These are phyloP conservation scores for Podospora australis DNA, from an alignment of 495 filamentous ascomycete genomes.

Conservation along the genomic window DNA sequence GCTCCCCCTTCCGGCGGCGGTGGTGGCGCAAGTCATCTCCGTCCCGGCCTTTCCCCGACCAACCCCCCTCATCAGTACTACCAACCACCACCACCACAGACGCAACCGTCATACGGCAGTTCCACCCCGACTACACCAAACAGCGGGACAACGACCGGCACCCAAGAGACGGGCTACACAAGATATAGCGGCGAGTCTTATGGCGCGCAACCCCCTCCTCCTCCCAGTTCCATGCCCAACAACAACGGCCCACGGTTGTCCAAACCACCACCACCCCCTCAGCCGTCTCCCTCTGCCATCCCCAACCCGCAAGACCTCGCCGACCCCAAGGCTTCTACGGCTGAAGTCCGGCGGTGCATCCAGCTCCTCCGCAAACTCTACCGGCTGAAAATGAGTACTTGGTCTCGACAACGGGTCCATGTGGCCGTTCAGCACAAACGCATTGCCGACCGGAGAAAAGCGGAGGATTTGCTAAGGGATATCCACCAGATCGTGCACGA, in stretches of 20 bases:
- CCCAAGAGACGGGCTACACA: no score
- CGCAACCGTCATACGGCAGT: not conserved
- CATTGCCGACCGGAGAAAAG: conserved; percentile 3
- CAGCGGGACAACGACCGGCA: no score
- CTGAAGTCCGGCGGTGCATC: conserved; percentile 15
- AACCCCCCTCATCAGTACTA: not conserved
- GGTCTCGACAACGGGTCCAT: conserved; percentile 9
- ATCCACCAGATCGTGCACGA: conserved; percentile 9
- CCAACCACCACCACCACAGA: not conserved
- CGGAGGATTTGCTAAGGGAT: conserved; percentile 7
- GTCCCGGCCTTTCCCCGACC: not conserved
- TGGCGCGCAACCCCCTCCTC: not conserved
- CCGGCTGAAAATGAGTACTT: conserved; percentile 11
- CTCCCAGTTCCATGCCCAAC: not conserved
- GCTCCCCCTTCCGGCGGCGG: no score
- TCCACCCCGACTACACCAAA: not conserved
- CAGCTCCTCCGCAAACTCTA: conserved; percentile 10
- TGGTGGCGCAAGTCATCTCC: no score
- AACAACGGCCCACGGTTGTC: not conserved
- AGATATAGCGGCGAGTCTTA: not conserved
- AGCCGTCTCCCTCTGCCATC: not conserved
- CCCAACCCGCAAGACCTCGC: not conserved
- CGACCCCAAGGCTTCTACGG: conserved; percentile 4
- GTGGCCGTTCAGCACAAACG: not conserved
- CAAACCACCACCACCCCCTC: not conserved